Percentiles rank a stretch among this genome's conserved stretches.
Conservation (phyloP, 306 rosid genomes). For the Gynostemma pentaphyllum region DNA sequence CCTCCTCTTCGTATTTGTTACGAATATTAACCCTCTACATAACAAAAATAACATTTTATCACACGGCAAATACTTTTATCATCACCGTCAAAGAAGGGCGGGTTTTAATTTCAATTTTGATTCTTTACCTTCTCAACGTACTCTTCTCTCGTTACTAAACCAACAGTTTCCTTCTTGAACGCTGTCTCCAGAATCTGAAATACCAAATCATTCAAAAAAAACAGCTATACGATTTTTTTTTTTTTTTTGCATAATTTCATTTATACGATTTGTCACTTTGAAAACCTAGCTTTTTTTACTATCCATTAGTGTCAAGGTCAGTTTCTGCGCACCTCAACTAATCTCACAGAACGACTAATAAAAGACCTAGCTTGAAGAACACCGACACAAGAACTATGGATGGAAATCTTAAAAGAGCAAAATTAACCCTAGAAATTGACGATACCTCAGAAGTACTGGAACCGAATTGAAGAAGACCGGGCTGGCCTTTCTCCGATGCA, state of each 20-base stretch:
- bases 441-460: slow-evolving; percentile 83
- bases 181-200: slow-evolving; percentile 92
- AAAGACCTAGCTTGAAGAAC: not conserved
- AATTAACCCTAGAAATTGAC: not conserved
- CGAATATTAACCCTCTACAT: slow-evolving; percentile 76
- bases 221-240: too few relatives aligned
- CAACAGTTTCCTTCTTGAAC: slow-evolving; percentile 93
- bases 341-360: too few relatives aligned
- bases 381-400: not conserved
- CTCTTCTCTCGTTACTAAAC: slow-evolving; percentile 84
- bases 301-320: too few relatives aligned
- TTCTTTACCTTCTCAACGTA: slow-evolving; percentile 81
- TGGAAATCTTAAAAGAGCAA: not conserved
- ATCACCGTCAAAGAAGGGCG: not conserved
- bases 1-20: slow-evolving; percentile 94
- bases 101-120: not conserved
- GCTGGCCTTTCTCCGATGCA: slow-evolving; percentile 59
- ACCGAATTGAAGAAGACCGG: slow-evolving; percentile 97
- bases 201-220: too few relatives aligned
- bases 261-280: too few relatives aligned
- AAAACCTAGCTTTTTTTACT: too few relatives aligned
- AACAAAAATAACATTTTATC: not conserved
- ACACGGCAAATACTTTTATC: not conserved
- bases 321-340: too few relatives aligned
- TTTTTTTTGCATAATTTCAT: too few relatives aligned